These are phyloP conservation scores for Agrocybe pediades DNA, from an alignment of 768 basidiomycete genomes.

Conservation along the genomic window DNA sequence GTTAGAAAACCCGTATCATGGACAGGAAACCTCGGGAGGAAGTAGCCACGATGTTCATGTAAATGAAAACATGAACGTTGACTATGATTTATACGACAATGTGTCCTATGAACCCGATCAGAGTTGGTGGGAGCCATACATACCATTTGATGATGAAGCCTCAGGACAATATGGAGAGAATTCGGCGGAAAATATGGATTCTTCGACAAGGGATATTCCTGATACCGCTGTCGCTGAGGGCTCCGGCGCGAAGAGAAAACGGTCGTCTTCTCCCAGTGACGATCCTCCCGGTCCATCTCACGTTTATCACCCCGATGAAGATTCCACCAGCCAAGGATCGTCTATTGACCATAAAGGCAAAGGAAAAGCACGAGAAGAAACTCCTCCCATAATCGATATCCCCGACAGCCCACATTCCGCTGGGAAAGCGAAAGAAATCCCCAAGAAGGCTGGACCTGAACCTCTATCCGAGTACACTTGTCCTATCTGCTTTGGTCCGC, in stretches of 20 bases:
- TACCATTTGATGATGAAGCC: no score
- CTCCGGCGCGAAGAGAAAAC: slow-evolving; percentile 4
- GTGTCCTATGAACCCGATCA: no score
- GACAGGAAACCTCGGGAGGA: no score
- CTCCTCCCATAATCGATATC: slow-evolving; percentile 12
- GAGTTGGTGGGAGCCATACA: no score
- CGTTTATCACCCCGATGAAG: neutral
- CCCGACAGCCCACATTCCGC: slow-evolving; percentile 6
- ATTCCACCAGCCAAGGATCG: neutral
- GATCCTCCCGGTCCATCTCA: neutral
- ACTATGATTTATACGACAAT: no score
- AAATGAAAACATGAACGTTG: no score
- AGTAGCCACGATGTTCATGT: no score
- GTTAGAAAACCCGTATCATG: no score
- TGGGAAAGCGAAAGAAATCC: slow-evolving; percentile 6
- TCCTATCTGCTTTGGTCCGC: slow-evolving; percentile 79
- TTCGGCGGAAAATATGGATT: no score
- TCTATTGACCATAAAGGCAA: slow-evolving; percentile 16
- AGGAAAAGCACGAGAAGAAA: slow-evolving; percentile 17
- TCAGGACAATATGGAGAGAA: no score
- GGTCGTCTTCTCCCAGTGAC: slow-evolving; percentile 1
- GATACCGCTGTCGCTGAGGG: neutral
- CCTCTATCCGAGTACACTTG: slow-evolving; percentile 67
- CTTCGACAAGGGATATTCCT: neutral
- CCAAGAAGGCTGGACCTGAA: slow-evolving; percentile 26